These are phyloP conservation scores for Globisporangium solare DNA, from an alignment of 352 stramenopile species.

Conservation along the genomic window DNA sequence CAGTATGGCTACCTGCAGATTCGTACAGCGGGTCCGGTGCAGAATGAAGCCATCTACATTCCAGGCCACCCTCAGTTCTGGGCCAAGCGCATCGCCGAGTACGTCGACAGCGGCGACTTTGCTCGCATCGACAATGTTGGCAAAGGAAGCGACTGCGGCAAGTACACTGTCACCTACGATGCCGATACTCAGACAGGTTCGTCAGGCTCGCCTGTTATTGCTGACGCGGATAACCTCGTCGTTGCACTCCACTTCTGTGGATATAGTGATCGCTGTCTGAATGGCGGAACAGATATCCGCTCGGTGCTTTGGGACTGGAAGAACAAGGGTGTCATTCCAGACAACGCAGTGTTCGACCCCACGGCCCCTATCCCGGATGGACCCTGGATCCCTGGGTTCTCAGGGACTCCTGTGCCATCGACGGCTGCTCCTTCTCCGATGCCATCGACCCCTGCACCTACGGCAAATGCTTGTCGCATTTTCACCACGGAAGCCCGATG, in stretches of 20 bases:
- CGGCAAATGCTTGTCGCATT: background rate
- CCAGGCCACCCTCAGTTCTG: conserved; percentile 22
- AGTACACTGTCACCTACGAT: conserved; percentile 31
- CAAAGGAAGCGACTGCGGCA: conserved; percentile 19
- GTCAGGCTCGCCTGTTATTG: conserved; percentile 35
- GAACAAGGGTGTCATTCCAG: conserved; percentile 17
- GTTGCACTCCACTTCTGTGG: conserved; percentile 40
- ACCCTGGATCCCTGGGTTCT: conserved; percentile 18
- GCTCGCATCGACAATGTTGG: conserved; percentile 14
- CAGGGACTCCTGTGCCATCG: background rate
- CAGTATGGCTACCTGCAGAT: conserved; percentile 32
- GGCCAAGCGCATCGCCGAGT: conserved; percentile 23
- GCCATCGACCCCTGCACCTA: background rate
- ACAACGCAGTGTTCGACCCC: conserved; percentile 21
- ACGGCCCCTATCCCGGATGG: conserved; percentile 16
- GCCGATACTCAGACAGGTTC: conserved; percentile 35
- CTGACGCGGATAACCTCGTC: conserved; percentile 30
- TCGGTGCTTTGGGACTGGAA: conserved; percentile 23
- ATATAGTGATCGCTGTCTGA: conserved; percentile 14
- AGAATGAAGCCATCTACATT: conserved; percentile 24
- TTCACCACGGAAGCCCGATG: background rate
- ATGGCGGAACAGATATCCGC: conserved; percentile 28
- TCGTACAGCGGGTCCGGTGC: conserved; percentile 17
- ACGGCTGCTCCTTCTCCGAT: background rate
- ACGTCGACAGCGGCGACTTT: conserved; percentile 15